Evolutionary conservation across 306 rosid species (phyloP), one percentile per base, ranked within the genome.

Genomic region (Argentina anserina): DNA sequence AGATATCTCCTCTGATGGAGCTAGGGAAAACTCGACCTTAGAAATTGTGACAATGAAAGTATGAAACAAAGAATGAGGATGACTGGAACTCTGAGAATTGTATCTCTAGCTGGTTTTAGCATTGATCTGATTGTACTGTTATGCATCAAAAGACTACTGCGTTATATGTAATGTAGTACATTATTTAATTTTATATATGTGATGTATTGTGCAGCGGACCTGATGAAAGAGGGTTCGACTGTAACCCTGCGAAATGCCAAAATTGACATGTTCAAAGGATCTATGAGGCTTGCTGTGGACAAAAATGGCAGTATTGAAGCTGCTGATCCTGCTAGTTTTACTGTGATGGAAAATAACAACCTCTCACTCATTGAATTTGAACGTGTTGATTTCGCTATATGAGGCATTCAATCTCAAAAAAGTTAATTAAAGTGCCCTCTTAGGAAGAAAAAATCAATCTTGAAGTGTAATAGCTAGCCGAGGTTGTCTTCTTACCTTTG

Each of bases 381-480:
- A 63, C 79, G 78, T 34, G 79, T 81, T 46, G 70, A 77, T 81
- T 70, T 79, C 81, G 73, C 67, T 72, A 79, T 60, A 33, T 52
- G 83, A 83, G 78, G 80, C 81, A 74, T 77, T 81, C 66, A 72
- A 64, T 76, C 78, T 69, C 45, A 28, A 37, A 62, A 79, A 69
- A 76, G 79, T 74, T 80, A 75, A 4, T 64, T 40, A 33, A 78
- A 82, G 68, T 82, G 79, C 79, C 53, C 75, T 76, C 43, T 72
- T 83, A 85, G 84, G 78, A 63, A 73, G 78, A 59, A 70, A 78
- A 85, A 82, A 78, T 80, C 82, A 82, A 74, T 80, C 80, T 67
- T 78, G 86, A 84, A 78, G 91, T 86, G n/a, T n/a, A n/a, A n/a
- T 81, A 78, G 91, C 85, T 81, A 72, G 80, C 86, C 64, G 17